A percentile compares a stretch with the other conserved stretches of the same genome.
phyloP scores from a whole-genome alignment of 2,329 filamentous ascomycete species.

The Penicillium sp. region DNA sequence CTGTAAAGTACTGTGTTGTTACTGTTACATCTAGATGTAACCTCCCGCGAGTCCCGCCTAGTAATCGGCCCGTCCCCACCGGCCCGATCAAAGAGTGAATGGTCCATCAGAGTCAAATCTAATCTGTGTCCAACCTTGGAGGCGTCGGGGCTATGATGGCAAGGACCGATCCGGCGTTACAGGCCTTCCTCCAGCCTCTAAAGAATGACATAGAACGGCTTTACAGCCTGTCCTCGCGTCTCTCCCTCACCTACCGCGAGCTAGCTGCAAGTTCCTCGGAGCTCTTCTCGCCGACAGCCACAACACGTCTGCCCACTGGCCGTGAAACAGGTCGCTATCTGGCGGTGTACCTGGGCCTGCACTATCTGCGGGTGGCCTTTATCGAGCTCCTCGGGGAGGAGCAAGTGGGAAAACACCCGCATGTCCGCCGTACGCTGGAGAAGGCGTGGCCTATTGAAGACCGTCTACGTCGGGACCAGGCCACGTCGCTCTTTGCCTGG shows the following conservation, averaged over 20 bases:
- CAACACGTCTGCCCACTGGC: constrained; percentile 50
- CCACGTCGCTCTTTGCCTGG: constrained; percentile 73
- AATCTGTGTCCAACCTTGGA: background rate
- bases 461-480: constrained; percentile 71
- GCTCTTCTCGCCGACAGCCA: constrained; percentile 48
- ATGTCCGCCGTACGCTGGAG: constrained; percentile 66
- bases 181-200: constrained; percentile 36
- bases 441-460: constrained; percentile 75
- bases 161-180: constrained; percentile 18
- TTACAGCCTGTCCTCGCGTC: constrained; percentile 41
- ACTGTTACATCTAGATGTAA: constrained; percentile 5
- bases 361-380: constrained; percentile 57
- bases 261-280: constrained; percentile 43
- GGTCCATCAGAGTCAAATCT: no score
- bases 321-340: constrained; percentile 57
- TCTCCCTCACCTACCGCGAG: constrained; percentile 41
- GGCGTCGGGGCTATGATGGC: constrained; percentile 13
- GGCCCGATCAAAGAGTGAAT: no score
- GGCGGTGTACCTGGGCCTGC: constrained; percentile 58
- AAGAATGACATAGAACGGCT: constrained; percentile 34
- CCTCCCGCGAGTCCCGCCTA: no score
- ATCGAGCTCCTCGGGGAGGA: constrained; percentile 52
- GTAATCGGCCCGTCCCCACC: background rate
- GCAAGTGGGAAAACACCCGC: constrained; percentile 45
- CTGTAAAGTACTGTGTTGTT: background rate